Percentiles rank a stretch among this genome's conserved stretches.
Conservation (phyloP, 2,329 filamentous ascomycete genomes). For the Coleophoma cylindrospora region DNA sequence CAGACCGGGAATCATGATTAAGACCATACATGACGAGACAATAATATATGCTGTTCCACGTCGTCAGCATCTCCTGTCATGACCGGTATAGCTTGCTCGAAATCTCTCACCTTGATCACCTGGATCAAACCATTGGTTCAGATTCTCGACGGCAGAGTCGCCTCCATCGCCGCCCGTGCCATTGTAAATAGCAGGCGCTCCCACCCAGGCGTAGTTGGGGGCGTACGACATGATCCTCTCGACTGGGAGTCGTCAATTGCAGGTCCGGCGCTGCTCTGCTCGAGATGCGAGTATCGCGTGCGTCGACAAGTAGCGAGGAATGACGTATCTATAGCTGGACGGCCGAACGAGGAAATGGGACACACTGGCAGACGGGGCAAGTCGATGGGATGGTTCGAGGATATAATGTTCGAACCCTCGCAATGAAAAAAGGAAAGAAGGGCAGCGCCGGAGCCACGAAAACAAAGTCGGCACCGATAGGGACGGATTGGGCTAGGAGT, state of each 20-base stretch:
- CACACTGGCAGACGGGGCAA: neutral
- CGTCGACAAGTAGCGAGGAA: neutral
- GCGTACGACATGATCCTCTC: slow-evolving; percentile 10
- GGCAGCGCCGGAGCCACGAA: neutral
- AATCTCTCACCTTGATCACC: slow-evolving; percentile 64
- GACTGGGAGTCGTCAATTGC: neutral
- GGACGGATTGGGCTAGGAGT: neutral
- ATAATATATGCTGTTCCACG: slow-evolving; percentile 69
- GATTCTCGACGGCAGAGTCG: slow-evolving; percentile 63
- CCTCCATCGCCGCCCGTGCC: slow-evolving; percentile 41
- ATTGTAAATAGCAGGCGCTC: slow-evolving; percentile 56
- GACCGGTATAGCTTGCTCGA: neutral
- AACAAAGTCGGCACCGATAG: neutral
- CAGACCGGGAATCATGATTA: slow-evolving; percentile 95
- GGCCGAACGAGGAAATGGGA: neutral
- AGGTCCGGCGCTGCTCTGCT: neutral
- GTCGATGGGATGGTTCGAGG: neutral
- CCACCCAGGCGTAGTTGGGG: slow-evolving; percentile 47
- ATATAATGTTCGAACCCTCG: neutral
- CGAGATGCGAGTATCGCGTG: neutral
- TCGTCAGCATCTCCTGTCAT: neutral
- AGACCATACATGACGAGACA: slow-evolving; percentile 82
- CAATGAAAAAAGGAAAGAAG: neutral
- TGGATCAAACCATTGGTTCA: slow-evolving; percentile 92
- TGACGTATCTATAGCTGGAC: neutral